A percentile compares a stretch with the other conserved stretches of the same genome.
These are phyloP conservation scores for Mycena rebaudengoi DNA, from an alignment of 768 basidiomycete species.

Conservation along the genomic window DNA sequence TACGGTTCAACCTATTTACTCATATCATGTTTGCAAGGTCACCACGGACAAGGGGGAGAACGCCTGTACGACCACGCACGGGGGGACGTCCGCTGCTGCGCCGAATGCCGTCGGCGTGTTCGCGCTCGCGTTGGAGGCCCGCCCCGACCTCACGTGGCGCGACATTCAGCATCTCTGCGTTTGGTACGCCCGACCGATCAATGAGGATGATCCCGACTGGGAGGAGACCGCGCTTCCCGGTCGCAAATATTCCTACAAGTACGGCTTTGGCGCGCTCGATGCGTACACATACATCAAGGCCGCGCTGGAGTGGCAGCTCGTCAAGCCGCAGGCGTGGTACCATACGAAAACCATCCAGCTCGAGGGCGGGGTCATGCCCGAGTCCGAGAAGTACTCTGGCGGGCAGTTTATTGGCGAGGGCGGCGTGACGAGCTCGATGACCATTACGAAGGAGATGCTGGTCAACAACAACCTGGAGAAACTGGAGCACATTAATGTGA, in stretches of 20 bases:
- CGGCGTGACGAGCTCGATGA: conserved; percentile 72
- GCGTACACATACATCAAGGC: conserved; percentile 83
- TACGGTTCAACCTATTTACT: conserved; percentile 14
- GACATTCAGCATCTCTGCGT: conserved; percentile 59
- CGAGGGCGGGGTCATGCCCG: conserved; percentile 65
- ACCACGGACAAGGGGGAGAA: conserved; percentile 94
- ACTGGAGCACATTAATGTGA: conserved; percentile 92
- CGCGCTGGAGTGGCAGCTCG: conserved; percentile 82
- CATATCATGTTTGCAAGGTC: conserved; percentile 58
- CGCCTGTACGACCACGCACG: conserved; percentile 83
- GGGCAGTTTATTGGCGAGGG: conserved; percentile 71
- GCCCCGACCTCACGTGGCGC: conserved; percentile 77
- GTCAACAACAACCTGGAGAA: conserved; percentile 80
- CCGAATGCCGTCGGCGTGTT: conserved; percentile 96
- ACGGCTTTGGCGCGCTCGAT: conserved; percentile 92
- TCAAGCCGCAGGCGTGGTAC: conserved; percentile 95
- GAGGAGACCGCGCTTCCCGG: conserved; percentile 65
- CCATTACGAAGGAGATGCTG: conserved; percentile 73
- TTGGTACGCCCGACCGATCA: conserved; percentile 64
- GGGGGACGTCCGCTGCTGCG: conserved; percentile 97
- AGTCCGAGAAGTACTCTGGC: conserved; percentile 61
- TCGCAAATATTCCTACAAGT: conserved; percentile 77
- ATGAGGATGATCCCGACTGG: conserved; percentile 77
- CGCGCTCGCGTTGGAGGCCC: conserved; percentile 86
- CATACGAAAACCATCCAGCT: conserved; percentile 77